Base-by-base conservation (phyloP, 495 filamentous ascomycete species). In the Tirmania nivea region DNA sequence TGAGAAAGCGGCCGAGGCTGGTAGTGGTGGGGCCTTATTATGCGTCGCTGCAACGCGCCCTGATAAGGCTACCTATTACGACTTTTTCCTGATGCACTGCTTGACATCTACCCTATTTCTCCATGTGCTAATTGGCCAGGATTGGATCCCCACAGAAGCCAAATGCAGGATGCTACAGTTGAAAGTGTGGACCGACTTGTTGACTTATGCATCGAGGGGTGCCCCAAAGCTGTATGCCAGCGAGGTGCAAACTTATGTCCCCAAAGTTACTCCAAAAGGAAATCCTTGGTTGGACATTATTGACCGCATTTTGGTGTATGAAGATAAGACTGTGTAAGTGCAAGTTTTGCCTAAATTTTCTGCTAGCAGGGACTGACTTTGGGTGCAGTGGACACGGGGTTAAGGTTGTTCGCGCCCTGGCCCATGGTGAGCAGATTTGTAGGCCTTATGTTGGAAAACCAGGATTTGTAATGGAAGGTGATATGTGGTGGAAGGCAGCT, bases 71-170 rank as follows among this genome's bases (percentile, higher is more conserved):
- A 65, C 78, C 55, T 85, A 79, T 60, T 71, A 86, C 57, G 88
- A 94, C 57, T 95, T 95, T 65, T 90, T 81, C 68, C 73, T 78
- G 63, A 81, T 93, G 68, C 81, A 84, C 62, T 71, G 68, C 61
- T 59, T 80, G 56, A 84, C 79, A 60, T 67, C 64, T 35, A 74
- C 74, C 10, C 76, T 83, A 34, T 83, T 84, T 70, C 75, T 77
- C 63, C 68, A 73, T 9, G 63, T 68, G 10, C 73, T 83, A 58
- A 60, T 76, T 35, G 42, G 63, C 1, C 65, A 63, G 36, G 12
- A 52, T 49, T 73, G 62, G 63, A 58, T 73, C 35, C 60, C 60
- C 14, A 52, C 61, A 1, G 65, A 62, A n/a, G 63, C 69, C 48
- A 81, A 81, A 59, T 63, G 70, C 35, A 73, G 80, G 20, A 65